Conservation (phyloP, 139 green algal species). For the Yamagishiella unicocca region DNA sequence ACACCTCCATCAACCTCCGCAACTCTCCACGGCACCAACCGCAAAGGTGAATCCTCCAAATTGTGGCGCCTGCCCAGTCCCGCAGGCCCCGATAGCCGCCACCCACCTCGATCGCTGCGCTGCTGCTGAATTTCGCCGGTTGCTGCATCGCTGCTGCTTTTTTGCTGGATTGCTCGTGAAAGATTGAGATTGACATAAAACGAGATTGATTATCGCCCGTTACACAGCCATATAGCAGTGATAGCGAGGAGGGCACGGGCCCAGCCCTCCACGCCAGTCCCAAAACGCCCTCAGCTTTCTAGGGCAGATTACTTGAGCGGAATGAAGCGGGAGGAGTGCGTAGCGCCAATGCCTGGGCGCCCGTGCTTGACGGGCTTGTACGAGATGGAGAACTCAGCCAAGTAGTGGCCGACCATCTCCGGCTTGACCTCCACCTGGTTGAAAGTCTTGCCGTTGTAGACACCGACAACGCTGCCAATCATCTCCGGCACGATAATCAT, state of each 20-base stretch:
- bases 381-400: constrained; percentile 99
- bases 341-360: constrained; percentile 96
- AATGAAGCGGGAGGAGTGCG: constrained; percentile 98
- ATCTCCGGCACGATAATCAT: constrained; percentile 99
- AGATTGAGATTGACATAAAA: too few relatives aligned
- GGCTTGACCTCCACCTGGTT: constrained; percentile 92
- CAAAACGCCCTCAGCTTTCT: background rate
- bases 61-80: too few relatives aligned
- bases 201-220: constrained; percentile 20
- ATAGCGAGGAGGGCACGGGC: background rate
- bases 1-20: too few relatives aligned
- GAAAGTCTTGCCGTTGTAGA: constrained; percentile 99
- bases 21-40: too few relatives aligned
- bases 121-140: too few relatives aligned
- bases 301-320: constrained; percentile 92
- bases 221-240: constrained; percentile 8
- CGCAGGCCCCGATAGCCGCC: too few relatives aligned
- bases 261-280: background rate
- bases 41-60: too few relatives aligned
- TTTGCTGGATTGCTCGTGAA: too few relatives aligned
- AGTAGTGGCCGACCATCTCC: constrained; percentile 99
- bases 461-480: constrained; percentile 97
- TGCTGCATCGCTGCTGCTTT: too few relatives aligned
- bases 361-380: constrained; percentile 99
- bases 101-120: too few relatives aligned